Evolutionary conservation across 495 filamentous ascomycete genomes (phyloP).

Genomic region (Xylaria sp.): DNA sequence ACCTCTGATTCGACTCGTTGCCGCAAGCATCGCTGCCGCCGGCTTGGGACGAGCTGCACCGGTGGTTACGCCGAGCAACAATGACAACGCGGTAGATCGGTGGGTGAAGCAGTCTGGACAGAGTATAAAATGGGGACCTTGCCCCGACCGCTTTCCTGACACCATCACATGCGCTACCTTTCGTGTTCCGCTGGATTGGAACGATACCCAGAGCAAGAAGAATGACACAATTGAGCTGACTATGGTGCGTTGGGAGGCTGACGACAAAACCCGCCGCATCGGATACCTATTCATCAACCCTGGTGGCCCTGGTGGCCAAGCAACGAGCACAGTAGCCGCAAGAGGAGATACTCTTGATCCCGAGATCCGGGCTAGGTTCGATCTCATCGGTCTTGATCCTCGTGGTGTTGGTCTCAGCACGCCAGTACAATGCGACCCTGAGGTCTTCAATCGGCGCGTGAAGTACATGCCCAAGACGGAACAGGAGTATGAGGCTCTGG

Average conservation of each 20-base stretch:
- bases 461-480: conserved; percentile 42
- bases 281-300: conserved; percentile 50
- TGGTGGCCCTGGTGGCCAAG: conserved; percentile 46
- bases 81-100: not conserved
- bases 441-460: conserved; percentile 43
- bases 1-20: not conserved
- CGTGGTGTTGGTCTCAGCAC: conserved; percentile 47
- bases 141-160: conserved; percentile 30
- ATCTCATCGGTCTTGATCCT: conserved; percentile 42
- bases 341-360: conserved; percentile 29
- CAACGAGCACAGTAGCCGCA: conserved; percentile 30
- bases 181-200: conserved; percentile 39
- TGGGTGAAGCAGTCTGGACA: conserved; percentile 24
- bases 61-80: not conserved
- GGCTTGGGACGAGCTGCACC: conserved; percentile 18
- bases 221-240: conserved; percentile 40
- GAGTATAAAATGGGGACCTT: conserved; percentile 37
- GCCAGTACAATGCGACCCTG: conserved; percentile 47
- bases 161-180: conserved; percentile 35
- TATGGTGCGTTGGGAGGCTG: conserved; percentile 36
- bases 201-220: not conserved
- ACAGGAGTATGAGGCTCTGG: conserved; percentile 39
- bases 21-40: conserved; percentile 6
- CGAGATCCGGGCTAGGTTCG: conserved; percentile 38
- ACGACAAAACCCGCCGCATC: conserved; percentile 37